These are phyloP conservation scores for Cercospora beticola DNA, from an alignment of 2,329 filamentous ascomycete genomes.

Conservation along the genomic window DNA sequence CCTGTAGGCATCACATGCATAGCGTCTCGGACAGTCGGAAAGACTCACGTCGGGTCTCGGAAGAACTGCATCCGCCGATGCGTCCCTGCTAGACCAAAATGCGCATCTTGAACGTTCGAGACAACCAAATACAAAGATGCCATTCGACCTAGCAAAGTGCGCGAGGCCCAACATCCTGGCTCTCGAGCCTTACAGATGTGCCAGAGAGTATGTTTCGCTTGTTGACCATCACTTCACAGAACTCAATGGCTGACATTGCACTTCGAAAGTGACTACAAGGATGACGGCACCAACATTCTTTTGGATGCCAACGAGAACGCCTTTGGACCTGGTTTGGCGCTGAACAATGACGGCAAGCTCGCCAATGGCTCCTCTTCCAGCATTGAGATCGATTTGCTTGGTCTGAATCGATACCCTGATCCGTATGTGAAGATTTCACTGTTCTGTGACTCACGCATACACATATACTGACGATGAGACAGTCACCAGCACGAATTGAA, in stretches of 20 bases:
- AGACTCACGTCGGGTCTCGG: neutral
- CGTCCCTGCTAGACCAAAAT: neutral
- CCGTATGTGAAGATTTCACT: constrained; percentile 51
- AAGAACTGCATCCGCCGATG: constrained; percentile 2
- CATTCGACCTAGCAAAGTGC: constrained; percentile 52
- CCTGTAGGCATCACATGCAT: constrained; percentile 8
- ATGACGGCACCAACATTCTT: constrained; percentile 91
- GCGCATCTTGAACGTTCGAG: constrained; percentile 16
- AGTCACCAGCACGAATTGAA: constrained; percentile 85
- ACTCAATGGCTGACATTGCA: constrained; percentile 22
- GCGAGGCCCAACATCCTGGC: constrained; percentile 54
- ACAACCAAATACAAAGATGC: constrained; percentile 31
- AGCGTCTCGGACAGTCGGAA: neutral
- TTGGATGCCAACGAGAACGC: constrained; percentile 98
- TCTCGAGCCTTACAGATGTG: constrained; percentile 55
- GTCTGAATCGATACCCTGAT: constrained; percentile 92
- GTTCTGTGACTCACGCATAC: constrained; percentile 12
- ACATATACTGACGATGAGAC: constrained; percentile 13
- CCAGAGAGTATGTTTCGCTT: constrained; percentile 58
- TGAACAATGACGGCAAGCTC: constrained; percentile 51
- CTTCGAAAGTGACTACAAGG: constrained; percentile 76
- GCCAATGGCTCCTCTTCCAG: constrained; percentile 47
- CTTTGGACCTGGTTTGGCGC: constrained; percentile 74
- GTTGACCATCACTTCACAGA: neutral
- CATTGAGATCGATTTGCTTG: constrained; percentile 70